Conservation (phyloP, 495 filamentous ascomycete genomes). For the Aspergillus bertholletiae region DNA sequence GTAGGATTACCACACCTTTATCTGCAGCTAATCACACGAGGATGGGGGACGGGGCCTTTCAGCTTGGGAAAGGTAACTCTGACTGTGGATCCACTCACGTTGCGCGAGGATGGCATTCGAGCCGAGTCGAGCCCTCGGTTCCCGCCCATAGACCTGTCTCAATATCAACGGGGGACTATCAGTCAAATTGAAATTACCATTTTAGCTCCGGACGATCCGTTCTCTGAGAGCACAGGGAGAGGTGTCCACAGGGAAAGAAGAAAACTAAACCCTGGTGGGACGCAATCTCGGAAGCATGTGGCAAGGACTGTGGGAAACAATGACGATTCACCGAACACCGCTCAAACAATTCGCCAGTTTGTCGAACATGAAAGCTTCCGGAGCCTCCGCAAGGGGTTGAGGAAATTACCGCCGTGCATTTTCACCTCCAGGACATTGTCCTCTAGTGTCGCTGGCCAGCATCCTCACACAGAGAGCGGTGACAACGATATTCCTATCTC, state of each 20-base stretch:
- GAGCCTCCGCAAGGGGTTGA: conserved; percentile 8
- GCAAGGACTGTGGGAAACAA: neutral
- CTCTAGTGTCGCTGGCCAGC: neutral
- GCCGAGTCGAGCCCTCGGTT: conserved; percentile 25
- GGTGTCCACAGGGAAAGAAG: neutral
- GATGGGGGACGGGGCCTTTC: conserved; percentile 63
- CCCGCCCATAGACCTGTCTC: conserved; percentile 38
- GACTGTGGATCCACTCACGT: conserved; percentile 48
- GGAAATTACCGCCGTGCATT: conserved; percentile 8
- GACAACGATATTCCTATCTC: conserved; percentile 30
- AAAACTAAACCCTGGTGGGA: neutral
- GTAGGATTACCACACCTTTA: conserved; percentile 58
- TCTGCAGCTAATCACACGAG: conserved; percentile 53
- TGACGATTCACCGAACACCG: neutral
- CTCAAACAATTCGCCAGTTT: conserved; percentile 12
- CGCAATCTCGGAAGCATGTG: neutral
- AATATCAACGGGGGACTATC: conserved; percentile 42
- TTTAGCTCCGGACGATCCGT: conserved; percentile 39
- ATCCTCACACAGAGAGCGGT: neutral
- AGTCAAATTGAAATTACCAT: conserved; percentile 60
- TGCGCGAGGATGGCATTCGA: neutral
- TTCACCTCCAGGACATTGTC: neutral
- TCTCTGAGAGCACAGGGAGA: neutral
- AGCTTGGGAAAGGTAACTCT: conserved; percentile 58
- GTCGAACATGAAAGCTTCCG: conserved; percentile 11